Conservation (phyloP, 495 filamentous ascomycete genomes). For the Trichocladium uniseriatum region DNA sequence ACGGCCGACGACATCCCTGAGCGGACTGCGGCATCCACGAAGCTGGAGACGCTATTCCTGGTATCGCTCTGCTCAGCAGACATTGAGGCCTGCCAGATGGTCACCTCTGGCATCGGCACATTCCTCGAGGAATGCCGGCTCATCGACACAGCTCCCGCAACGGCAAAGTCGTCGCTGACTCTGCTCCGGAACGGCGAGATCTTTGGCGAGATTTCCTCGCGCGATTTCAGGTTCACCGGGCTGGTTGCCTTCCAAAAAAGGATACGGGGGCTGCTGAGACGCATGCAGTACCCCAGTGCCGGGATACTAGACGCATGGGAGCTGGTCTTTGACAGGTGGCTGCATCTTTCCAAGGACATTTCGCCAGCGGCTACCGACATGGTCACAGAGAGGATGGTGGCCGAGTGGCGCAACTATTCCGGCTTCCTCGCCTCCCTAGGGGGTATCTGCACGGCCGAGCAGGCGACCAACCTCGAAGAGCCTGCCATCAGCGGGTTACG, state of each 20-base stretch:
- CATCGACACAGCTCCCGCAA: constrained; percentile 40
- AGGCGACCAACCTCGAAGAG: constrained; percentile 45
- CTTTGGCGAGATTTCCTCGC: constrained; percentile 52
- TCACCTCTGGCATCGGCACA: constrained; percentile 53
- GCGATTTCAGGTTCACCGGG: constrained; percentile 54
- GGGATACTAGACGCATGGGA: constrained; percentile 59
- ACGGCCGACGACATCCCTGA: constrained; percentile 43
- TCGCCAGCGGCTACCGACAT: constrained; percentile 38
- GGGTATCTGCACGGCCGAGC: constrained; percentile 55
- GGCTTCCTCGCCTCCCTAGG: constrained; percentile 57
- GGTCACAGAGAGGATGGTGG: constrained; percentile 45
- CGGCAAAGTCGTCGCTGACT: constrained; percentile 39
- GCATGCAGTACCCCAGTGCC: constrained; percentile 49
- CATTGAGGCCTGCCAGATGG: constrained; percentile 51
- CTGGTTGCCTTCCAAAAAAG: constrained; percentile 59
- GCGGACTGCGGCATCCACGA: constrained; percentile 37
- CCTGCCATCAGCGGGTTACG: constrained; percentile 44
- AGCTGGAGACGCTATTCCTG: constrained; percentile 50
- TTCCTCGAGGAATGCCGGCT: constrained; percentile 51
- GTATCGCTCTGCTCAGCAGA: constrained; percentile 54
- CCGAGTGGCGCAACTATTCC: constrained; percentile 58
- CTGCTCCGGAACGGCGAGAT: constrained; percentile 51
- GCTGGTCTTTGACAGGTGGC: constrained; percentile 51
- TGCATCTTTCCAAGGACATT: constrained; percentile 49
- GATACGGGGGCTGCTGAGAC: constrained; percentile 44